A percentile compares a stretch with the other conserved stretches of the same genome.
Evolutionary conservation across 208 protist genomes (phyloP).

Genomic region (Naegleria fowleri): DNA sequence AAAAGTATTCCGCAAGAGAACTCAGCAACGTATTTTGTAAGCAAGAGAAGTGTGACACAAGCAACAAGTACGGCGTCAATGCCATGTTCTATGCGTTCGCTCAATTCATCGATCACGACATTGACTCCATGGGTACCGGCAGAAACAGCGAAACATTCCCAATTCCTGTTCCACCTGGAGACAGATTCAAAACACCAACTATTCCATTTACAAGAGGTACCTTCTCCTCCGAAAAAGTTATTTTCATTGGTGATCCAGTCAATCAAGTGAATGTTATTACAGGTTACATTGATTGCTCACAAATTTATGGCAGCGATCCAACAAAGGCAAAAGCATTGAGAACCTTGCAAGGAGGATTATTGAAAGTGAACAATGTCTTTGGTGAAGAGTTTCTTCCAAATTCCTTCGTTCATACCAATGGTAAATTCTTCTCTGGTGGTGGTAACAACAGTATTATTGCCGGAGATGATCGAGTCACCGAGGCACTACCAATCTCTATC

Average conservation of each 20-base stretch:
- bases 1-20: background rate
- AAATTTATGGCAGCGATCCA: background rate
- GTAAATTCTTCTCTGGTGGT: background rate
- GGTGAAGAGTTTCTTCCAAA: background rate
- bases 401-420: background rate
- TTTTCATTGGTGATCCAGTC: background rate
- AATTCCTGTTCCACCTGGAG: background rate
- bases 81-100: background rate
- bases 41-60: background rate
- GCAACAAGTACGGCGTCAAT: background rate
- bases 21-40: background rate
- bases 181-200: background rate
- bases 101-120: conserved; percentile 18
- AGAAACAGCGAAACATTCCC: background rate
- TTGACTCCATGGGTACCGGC: background rate
- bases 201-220: background rate
- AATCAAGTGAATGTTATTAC: background rate
- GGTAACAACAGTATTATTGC: background rate
- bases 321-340: background rate
- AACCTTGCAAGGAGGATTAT: background rate
- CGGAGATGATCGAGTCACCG: background rate
- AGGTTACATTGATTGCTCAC: background rate
- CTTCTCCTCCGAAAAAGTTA: background rate
- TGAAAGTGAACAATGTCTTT: background rate
- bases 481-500: background rate